Evolutionary conservation across 768 basidiomycete species (phyloP).

Genomic region (Porphyrellus cyaneotinctus): DNA sequence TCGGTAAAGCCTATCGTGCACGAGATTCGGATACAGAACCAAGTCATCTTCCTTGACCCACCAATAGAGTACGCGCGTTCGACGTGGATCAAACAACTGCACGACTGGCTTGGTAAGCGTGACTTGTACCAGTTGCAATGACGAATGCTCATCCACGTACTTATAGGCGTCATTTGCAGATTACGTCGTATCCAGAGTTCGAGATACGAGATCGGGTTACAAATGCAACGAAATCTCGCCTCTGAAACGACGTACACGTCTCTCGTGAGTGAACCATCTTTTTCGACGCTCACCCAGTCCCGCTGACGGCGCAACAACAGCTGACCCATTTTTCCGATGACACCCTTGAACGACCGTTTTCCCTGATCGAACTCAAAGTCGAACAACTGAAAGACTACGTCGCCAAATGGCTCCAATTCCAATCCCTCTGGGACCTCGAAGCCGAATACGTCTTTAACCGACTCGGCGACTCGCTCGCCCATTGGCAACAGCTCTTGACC

Average conservation of each 20-base stretch:
- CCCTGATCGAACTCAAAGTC: conserved; percentile 83
- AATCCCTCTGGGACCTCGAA: conserved; percentile 97
- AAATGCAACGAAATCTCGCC: conserved; percentile 67
- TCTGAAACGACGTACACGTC: conserved; percentile 80
- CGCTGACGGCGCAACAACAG: conserved; percentile 36
- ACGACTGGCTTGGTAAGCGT: conserved; percentile 76
- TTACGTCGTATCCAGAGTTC: conserved; percentile 89
- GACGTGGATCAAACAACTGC: conserved; percentile 85
- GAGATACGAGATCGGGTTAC: conserved; percentile 93
- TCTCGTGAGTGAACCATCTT: conserved; percentile 48
- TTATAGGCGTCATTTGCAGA: conserved; percentile 80
- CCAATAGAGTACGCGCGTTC: conserved; percentile 93
- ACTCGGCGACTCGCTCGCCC: conserved; percentile 86
- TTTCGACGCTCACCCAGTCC: background rate
- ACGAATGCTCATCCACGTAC: background rate
- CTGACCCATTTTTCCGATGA: conserved; percentile 70
- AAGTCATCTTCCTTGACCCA: conserved; percentile 97
- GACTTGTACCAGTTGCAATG: background rate
- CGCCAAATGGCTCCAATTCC: conserved; percentile 98
- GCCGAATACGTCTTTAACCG: conserved; percentile 95
- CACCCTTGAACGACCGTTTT: conserved; percentile 77
- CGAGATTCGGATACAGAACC: conserved; percentile 97
- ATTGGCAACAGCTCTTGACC: conserved; percentile 94
- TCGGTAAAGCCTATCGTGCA: conserved; percentile 83
- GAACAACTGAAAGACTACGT: conserved; percentile 88